These are phyloP conservation scores for Phytopythium helicoides DNA, from an alignment of 352 stramenopile genomes.

Conservation along the genomic window DNA sequence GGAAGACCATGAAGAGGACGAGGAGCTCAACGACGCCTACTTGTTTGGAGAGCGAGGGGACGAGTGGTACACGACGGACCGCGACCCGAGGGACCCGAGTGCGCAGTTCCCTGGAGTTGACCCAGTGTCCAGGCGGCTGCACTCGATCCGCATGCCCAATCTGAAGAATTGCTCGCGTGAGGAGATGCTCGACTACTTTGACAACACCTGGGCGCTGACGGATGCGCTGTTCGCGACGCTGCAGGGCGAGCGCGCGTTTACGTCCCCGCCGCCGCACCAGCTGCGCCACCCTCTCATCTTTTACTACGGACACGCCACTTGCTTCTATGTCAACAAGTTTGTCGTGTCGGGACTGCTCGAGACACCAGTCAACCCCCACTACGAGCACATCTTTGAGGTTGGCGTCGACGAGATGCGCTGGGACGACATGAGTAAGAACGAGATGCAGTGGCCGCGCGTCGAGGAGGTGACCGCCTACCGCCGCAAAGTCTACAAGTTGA, in stretches of 20 bases:
- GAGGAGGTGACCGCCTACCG: constrained; percentile 92
- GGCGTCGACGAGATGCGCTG: constrained; percentile 98
- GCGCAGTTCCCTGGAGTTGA: constrained; percentile 53
- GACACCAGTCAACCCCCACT: constrained; percentile 90
- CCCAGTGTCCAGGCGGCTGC: constrained; percentile 33
- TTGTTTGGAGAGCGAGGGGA: constrained; percentile 59
- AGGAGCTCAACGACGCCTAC: constrained; percentile 49
- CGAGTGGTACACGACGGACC: constrained; percentile 73
- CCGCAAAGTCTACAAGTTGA: constrained; percentile 87
- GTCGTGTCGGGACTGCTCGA: constrained; percentile 88
- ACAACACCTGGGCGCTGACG: constrained; percentile 95
- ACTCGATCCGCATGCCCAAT: constrained; percentile 81
- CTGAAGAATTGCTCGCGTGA: constrained; percentile 79
- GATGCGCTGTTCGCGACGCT: constrained; percentile 92
- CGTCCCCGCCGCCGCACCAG: constrained; percentile 89
- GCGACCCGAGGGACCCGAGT: constrained; percentile 48
- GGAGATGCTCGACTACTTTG: constrained; percentile 92
- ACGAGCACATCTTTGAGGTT: constrained; percentile 96
- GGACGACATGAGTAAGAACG: constrained; percentile 98
- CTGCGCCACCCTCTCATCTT: constrained; percentile 97
- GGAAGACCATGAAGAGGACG: constrained; percentile 19
- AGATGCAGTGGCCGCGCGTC: constrained; percentile 92
- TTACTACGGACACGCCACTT: constrained; percentile 97
- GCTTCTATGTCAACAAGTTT: constrained; percentile 97
- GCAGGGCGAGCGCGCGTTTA: constrained; percentile 90